Conservation (phyloP, 768 basidiomycete genomes). For the Leccinum truebloodii region DNA sequence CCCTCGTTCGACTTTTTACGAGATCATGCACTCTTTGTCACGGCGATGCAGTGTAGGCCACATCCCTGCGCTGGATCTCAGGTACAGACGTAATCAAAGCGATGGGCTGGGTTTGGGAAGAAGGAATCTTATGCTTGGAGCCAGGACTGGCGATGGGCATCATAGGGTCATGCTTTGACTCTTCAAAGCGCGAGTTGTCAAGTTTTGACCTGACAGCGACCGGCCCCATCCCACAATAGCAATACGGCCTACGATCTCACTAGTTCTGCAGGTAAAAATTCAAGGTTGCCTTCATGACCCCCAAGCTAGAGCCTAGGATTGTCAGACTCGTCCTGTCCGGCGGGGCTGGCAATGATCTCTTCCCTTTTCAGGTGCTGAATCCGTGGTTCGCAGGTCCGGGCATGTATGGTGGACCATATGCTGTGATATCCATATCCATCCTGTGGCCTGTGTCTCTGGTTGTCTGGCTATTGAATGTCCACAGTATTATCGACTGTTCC, state of each 20-base stretch:
- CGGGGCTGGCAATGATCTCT: neutral
- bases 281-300: neutral
- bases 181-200: neutral
- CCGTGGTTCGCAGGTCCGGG: neutral
- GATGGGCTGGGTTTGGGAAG: neutral
- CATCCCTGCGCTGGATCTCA: neutral
- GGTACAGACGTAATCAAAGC: neutral
- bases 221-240: neutral
- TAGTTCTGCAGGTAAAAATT: neutral
- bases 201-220: neutral
- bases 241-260: neutral
- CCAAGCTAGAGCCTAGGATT: neutral
- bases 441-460: neutral
- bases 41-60: neutral
- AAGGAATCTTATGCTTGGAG: neutral
- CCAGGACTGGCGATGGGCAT: neutral
- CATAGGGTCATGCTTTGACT: neutral
- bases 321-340: neutral
- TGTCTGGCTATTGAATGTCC: constrained; percentile 4
- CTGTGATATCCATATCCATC: neutral
- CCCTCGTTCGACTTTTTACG: neutral
- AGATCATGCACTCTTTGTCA: neutral
- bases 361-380: neutral
- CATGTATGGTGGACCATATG: neutral
- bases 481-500: constrained; percentile 8